These are phyloP conservation scores for Fusarium poae DNA, from an alignment of 2,329 filamentous ascomycete genomes.

Conservation along the genomic window DNA sequence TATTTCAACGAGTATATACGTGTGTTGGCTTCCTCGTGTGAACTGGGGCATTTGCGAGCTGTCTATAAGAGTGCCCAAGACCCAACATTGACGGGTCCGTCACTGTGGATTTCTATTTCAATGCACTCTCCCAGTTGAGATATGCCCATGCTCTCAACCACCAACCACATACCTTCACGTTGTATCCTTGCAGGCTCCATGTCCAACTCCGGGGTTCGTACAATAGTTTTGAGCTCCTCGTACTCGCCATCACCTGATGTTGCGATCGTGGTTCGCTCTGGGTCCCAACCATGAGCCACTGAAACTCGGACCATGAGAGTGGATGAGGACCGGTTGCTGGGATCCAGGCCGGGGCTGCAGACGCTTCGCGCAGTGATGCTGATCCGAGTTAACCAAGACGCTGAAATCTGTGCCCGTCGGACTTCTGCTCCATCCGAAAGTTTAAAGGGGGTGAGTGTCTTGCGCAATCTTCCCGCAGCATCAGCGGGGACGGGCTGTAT, in stretches of 20 bases:
- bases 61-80: conserved; percentile 56
- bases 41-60: background rate
- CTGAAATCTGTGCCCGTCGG: conserved; percentile 57
- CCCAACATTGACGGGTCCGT: conserved; percentile 59
- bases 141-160: conserved; percentile 83
- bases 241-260: conserved; percentile 80
- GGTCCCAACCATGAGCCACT: conserved; percentile 79
- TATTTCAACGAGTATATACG: background rate
- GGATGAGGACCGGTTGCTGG: conserved; percentile 53
- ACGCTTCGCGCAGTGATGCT: conserved; percentile 52
- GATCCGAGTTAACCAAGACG: conserved; percentile 69
- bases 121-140: conserved; percentile 59
- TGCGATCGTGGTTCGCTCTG: conserved; percentile 73
- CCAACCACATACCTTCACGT: conserved; percentile 77
- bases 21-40: background rate
- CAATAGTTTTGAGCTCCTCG: conserved; percentile 73
- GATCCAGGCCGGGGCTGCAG: conserved; percentile 40
- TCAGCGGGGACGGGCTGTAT: conserved; percentile 76
- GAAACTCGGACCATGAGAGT: conserved; percentile 74
- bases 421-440: conserved; percentile 61
- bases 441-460: conserved; percentile 67
- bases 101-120: conserved; percentile 65
- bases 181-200: conserved; percentile 72
- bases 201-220: conserved; percentile 81
- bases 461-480: conserved; percentile 79